phyloP scores from a whole-genome alignment of 495 filamentous ascomycete genomes.

The Immersiella caudata region DNA sequence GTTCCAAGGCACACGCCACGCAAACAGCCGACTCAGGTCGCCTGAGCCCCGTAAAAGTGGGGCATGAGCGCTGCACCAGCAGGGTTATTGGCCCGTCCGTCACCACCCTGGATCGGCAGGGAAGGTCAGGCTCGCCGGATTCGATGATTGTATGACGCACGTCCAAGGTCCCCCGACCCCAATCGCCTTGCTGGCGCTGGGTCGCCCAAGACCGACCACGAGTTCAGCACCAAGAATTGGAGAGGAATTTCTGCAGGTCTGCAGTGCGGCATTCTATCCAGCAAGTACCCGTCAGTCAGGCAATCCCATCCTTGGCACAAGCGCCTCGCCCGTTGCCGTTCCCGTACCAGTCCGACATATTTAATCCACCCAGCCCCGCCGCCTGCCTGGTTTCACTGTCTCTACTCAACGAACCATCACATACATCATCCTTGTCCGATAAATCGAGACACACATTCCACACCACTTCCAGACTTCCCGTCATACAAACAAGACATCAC shows the following conservation, averaged over 20 bases:
- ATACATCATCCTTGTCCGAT: neutral
- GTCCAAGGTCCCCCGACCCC: conserved; percentile 9
- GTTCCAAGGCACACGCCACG: conserved; percentile 1
- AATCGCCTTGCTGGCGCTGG: conserved; percentile 14
- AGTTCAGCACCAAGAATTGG: conserved; percentile 1
- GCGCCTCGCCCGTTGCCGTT: neutral
- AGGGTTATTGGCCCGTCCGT: neutral
- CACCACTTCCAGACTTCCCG: neutral
- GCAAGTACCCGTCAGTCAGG: conserved; percentile 20
- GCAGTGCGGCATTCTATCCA: conserved; percentile 3
- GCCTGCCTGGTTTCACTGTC: neutral
- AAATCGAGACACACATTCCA: conserved; percentile 5
- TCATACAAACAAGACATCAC: conserved; percentile 5
- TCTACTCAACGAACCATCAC: neutral
- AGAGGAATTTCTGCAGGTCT: neutral
- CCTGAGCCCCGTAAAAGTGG: conserved; percentile 16
- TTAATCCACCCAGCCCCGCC: conserved; percentile 20
- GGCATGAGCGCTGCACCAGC: conserved; percentile 1
- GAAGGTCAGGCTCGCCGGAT: conserved; percentile 14
- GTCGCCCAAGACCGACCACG: neutral
- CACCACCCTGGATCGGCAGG: conserved; percentile 17
- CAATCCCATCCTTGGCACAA: conserved; percentile 18
- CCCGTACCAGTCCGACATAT: conserved; percentile 6
- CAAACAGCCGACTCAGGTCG: conserved; percentile 15
- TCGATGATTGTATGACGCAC: conserved; percentile 19